Conservation (phyloP, 306 rosid genomes). For the Vigna hirtella region DNA sequence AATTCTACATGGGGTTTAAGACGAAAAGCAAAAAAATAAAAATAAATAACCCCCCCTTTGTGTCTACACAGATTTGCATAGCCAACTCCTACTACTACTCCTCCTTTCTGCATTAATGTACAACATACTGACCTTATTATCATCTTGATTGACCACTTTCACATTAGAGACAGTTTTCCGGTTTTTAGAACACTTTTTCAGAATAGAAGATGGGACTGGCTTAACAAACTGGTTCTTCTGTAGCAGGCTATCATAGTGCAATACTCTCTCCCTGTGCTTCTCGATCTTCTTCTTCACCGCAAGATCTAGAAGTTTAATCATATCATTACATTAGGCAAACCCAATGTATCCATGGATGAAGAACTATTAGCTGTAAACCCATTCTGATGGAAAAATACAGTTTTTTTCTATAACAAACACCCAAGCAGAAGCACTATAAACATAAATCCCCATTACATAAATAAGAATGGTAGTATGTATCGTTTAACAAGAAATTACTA, state of each 20-base stretch:
- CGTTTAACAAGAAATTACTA: too few relatives aligned
- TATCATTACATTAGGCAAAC: not conserved
- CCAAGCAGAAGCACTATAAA: not conserved
- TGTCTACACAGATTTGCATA: not conserved
- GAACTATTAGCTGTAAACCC: not conserved
- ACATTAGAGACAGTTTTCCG: constrained; percentile 43
- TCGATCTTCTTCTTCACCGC: constrained; percentile 88
- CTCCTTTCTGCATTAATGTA: not conserved
- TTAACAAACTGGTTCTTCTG: constrained; percentile 80
- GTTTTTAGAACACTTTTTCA: constrained; percentile 66
- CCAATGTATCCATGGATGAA: not conserved
- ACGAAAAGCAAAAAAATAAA: not conserved
- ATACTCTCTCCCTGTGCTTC: constrained; percentile 81
- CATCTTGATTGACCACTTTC: constrained; percentile 44
- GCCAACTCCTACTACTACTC: not conserved
- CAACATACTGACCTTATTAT: constrained; percentile 59
- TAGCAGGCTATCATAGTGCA: constrained; percentile 70
- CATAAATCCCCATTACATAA: not conserved
- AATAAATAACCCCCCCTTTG: not conserved
- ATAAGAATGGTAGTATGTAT: too few relatives aligned
- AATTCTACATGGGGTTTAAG: not conserved
- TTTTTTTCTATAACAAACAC: not conserved
- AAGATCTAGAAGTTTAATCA: constrained; percentile 61
- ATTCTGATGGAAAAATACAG: not conserved
- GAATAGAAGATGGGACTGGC: constrained; percentile 73